phyloP scores from a whole-genome alignment of 1,284 basidiomycete genomes.

The Meripilus lineatus region DNA sequence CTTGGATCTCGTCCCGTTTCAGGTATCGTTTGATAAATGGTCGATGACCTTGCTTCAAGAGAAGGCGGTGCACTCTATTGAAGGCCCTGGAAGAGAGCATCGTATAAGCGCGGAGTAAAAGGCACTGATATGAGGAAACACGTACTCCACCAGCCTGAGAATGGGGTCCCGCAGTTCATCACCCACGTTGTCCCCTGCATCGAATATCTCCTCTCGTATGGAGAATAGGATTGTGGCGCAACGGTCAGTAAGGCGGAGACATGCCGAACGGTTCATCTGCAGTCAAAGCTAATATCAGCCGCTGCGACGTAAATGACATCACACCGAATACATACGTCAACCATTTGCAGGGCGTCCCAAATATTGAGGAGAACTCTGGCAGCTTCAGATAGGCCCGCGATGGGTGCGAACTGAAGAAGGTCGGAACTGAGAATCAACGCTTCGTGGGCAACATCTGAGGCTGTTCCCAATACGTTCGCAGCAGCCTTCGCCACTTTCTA shows the following conservation, averaged over 20 bases:
- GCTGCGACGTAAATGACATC: slow-evolving; percentile 3
- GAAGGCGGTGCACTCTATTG: slow-evolving; percentile 42
- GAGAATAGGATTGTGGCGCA: slow-evolving; percentile 46
- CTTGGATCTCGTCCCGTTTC: slow-evolving; percentile 65
- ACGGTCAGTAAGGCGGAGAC: slow-evolving; percentile 46
- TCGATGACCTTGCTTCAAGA: slow-evolving; percentile 54
- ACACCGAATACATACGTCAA: slow-evolving; percentile 46
- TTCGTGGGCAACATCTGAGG: slow-evolving; percentile 42
- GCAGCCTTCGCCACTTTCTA: slow-evolving; percentile 34
- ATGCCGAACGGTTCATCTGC: slow-evolving; percentile 52
- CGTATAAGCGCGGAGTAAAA: background rate
- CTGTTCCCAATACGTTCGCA: slow-evolving; percentile 16
- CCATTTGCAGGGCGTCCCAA: slow-evolving; percentile 55
- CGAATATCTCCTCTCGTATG: slow-evolving; percentile 39
- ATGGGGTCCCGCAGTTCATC: slow-evolving; percentile 36
- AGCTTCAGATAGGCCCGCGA: slow-evolving; percentile 49
- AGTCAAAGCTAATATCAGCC: slow-evolving; percentile 2
- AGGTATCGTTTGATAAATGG: slow-evolving; percentile 79
- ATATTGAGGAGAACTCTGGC: slow-evolving; percentile 50
- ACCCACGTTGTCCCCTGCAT: slow-evolving; percentile 33
- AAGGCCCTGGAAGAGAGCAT: slow-evolving; percentile 15
- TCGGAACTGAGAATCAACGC: slow-evolving; percentile 41
- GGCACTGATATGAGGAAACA: slow-evolving; percentile 12
- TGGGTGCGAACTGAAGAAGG: slow-evolving; percentile 48
- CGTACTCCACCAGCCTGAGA: slow-evolving; percentile 46